Base-by-base conservation (phyloP, 148 eudicot genomes). In the Fagopyrum homotropicum region DNA sequence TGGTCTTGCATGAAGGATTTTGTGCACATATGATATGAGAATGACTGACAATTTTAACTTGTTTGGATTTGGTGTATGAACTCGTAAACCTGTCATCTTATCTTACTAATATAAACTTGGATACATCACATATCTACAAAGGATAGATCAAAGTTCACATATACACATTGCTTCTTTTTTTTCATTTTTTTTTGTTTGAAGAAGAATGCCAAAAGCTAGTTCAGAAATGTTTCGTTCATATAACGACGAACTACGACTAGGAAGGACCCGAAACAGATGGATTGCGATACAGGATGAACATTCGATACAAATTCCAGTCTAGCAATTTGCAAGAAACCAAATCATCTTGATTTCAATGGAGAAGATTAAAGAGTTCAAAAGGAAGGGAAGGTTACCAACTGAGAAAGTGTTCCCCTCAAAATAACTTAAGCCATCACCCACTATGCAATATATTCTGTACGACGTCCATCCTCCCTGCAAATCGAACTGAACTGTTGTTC, bases 281-380 rank as follows among this genome's bases (percentile, higher is more conserved):
- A 66, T 66, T 66, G 71, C 71, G 6, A 66, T 43, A 66, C 19
- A 43, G 15, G 17, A 66, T 14, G 46, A 66, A 12, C 71, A 66
- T 40, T 66, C n/a, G 17, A 66, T 40, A 66, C 71, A 66, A 66
- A 43, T 66, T 14, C 46, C 46, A 66, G 71, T 35, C 71, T 66
- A 66, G 47, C 17, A 66, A 14, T 49, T 66, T 66, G 71, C 7
- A 66, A 40, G 71, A 66, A 66, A 66, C 71, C 71, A 40, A 66
- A 43, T 2, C 45, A 46, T 15, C 47, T 66, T 40, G 71, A 46
- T 66, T 43, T 43, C 71, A 43, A 66, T 66, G 47, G 45, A 66
- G 52, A 49, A 49, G 12, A 49, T 49, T 49, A 35, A 49, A 49
- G 71, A 66, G 71, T 66, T 66, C n/a, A 15, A 35, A 66, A 66